Conservation (phyloP, 192 early-diverging fungal genomes). For the Chytriomyces hyalinus region DNA sequence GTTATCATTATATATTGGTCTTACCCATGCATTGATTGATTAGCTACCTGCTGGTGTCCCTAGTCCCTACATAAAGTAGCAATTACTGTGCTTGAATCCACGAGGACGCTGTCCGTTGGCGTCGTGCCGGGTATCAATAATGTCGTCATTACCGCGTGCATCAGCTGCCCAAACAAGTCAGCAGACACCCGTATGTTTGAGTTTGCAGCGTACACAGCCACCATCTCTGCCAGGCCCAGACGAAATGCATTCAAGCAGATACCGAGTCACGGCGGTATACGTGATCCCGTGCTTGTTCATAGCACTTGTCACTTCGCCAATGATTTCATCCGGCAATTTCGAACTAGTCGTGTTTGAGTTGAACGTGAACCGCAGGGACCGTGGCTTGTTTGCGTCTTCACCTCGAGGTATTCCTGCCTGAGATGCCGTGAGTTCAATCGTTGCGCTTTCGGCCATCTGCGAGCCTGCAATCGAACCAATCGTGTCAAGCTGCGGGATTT, state of each 20-base stretch:
- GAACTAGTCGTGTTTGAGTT: slow-evolving; percentile 67
- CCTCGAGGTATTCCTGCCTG: slow-evolving; percentile 38
- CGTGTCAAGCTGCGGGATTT: not conserved
- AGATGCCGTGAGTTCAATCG: slow-evolving; percentile 19
- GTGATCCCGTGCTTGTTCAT: slow-evolving; percentile 46
- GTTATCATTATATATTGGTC: no score
- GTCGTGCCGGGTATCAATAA: no score
- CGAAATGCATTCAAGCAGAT: slow-evolving; percentile 59
- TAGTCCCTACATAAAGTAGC: no score
- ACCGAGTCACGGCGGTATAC: slow-evolving; percentile 49
- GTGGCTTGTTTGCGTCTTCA: slow-evolving; percentile 59
- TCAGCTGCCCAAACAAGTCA: no score
- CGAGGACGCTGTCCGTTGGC: no score
- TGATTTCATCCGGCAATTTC: slow-evolving; percentile 65
- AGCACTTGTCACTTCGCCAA: slow-evolving; percentile 48
- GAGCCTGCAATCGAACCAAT: not conserved
- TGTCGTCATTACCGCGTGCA: no score
- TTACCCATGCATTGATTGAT: no score
- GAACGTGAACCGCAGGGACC: slow-evolving; percentile 68
- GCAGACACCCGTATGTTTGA: no score
- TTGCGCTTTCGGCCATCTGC: slow-evolving; percentile 4
- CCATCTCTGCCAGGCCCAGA: no score
- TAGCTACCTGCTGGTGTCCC: no score
- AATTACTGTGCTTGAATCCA: no score
- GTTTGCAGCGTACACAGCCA: no score